phyloP scores from a whole-genome alignment of 2,329 filamentous ascomycete species.

The Keithomyces neogunnii region DNA sequence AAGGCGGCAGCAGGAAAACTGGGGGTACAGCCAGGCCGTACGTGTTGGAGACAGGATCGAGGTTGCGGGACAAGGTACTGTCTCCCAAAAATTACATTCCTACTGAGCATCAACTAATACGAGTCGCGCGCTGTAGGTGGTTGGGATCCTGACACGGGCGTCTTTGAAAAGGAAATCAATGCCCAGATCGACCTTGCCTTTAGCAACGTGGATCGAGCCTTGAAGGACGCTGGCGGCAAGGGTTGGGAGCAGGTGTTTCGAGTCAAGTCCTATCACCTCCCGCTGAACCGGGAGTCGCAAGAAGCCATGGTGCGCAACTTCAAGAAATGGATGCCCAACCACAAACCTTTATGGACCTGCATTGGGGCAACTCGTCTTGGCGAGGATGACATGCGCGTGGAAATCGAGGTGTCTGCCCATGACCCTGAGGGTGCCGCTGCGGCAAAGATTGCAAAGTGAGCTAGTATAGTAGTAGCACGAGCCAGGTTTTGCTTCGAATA shows the following conservation, averaged over 20 bases:
- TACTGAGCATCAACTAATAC: too few species aligned
- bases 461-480: not conserved
- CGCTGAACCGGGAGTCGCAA: conserved; percentile 29
- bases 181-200: conserved; percentile 45
- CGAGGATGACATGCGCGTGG: conserved; percentile 43
- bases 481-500: too few species aligned
- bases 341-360: conserved; percentile 45
- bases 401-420: conserved; percentile 48
- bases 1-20: not conserved
- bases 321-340: conserved; percentile 40
- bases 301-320: conserved; percentile 37
- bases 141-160: conserved; percentile 18
- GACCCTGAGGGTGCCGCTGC: conserved; percentile 11
- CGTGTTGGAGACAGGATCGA: conserved; percentile 17
- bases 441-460: not conserved
- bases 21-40: not conserved
- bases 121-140: conserved; percentile 15
- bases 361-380: conserved; percentile 41
- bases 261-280: conserved; percentile 36
- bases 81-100: too few species aligned
- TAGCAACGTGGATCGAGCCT: conserved; percentile 42
- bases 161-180: conserved; percentile 26
- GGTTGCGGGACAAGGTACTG: conserved; percentile 46
- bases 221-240: conserved; percentile 45
- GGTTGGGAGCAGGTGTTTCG: conserved; percentile 47